Evolutionary conservation across 1,139 yeast genomes (phyloP).

Genomic region (Meyerozyma carpophila): DNA sequence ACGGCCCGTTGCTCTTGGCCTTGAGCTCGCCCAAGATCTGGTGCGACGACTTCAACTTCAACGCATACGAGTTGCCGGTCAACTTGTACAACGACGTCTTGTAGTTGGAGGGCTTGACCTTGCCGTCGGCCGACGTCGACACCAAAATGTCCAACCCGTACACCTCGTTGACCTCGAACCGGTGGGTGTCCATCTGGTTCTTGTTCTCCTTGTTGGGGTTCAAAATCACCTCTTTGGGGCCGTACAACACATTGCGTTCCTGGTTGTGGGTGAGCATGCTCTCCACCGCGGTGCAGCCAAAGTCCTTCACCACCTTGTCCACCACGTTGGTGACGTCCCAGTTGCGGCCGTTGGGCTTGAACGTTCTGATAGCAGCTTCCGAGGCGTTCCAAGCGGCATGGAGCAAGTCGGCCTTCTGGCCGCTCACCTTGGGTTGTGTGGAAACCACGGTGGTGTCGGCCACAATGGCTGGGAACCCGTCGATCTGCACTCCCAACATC

Average conservation of each 20-base stretch:
- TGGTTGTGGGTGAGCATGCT: constrained; percentile 78
- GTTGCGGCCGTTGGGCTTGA: constrained; percentile 66
- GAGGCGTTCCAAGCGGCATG: constrained; percentile 74
- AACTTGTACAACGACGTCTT: constrained; percentile 71
- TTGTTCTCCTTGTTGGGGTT: constrained; percentile 71
- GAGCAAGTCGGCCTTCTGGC: constrained; percentile 61
- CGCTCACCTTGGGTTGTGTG: constrained; percentile 40
- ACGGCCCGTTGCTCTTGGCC: constrained; percentile 54
- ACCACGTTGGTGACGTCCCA: constrained; percentile 75
- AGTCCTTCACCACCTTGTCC: constrained; percentile 56
- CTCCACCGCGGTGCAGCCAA: constrained; percentile 60
- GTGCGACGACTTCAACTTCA: constrained; percentile 72
- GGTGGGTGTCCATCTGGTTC: constrained; percentile 56
- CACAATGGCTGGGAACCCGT: constrained; percentile 68
- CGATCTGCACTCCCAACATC: constrained; percentile 74
- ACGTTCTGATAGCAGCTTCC: constrained; percentile 72
- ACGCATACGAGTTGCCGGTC: constrained; percentile 63
- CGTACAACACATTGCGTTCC: constrained; percentile 63
- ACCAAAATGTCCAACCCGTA: constrained; percentile 72
- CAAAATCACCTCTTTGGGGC: constrained; percentile 70
- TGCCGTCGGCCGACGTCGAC: constrained; percentile 64
- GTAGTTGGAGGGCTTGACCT: constrained; percentile 55
- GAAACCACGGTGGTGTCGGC: constrained; percentile 64
- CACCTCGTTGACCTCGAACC: constrained; percentile 73
- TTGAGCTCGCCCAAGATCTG: constrained; percentile 59